phyloP scores from a whole-genome alignment of 805 yeast genomes.

The Schwanniomyces vanrijiae region DNA sequence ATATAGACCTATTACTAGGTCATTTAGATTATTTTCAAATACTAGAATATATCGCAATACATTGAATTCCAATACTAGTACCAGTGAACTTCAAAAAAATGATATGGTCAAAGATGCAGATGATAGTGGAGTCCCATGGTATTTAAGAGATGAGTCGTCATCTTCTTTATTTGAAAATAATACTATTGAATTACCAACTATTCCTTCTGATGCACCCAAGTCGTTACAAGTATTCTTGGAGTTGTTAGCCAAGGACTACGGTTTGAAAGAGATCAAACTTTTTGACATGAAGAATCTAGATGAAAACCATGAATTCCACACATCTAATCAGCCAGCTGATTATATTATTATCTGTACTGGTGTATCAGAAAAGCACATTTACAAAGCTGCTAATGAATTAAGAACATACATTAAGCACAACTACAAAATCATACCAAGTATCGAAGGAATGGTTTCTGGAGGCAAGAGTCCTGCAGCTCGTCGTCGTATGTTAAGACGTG shows the following conservation, averaged over 20 bases:
- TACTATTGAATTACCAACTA: conserved; percentile 44
- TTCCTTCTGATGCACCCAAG: conserved; percentile 62
- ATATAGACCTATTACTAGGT: neutral
- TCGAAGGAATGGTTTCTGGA: conserved; percentile 72
- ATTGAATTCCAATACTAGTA: neutral
- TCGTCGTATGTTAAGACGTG: conserved; percentile 47
- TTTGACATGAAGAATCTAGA: conserved; percentile 58
- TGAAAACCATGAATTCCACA: conserved; percentile 28
- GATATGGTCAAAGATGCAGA: neutral
- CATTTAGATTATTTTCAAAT: neutral
- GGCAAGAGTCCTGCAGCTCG: conserved; percentile 44
- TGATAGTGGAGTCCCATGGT: conserved; percentile 52
- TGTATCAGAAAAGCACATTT: conserved; percentile 71
- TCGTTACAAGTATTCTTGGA: conserved; percentile 45
- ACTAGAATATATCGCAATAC: neutral
- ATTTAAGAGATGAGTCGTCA: conserved; percentile 46
- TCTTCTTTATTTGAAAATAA: conserved; percentile 25
- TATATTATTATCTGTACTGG: conserved; percentile 68
- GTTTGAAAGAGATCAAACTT: conserved; percentile 59
- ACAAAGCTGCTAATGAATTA: conserved; percentile 64
- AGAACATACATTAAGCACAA: conserved; percentile 55
- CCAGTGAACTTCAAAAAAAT: neutral
- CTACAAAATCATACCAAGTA: conserved; percentile 39
- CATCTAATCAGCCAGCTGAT: conserved; percentile 26
- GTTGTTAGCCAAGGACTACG: conserved; percentile 58